Base-by-base conservation (phyloP, 306 rosid genomes). In the Ormosia emarginata region DNA sequence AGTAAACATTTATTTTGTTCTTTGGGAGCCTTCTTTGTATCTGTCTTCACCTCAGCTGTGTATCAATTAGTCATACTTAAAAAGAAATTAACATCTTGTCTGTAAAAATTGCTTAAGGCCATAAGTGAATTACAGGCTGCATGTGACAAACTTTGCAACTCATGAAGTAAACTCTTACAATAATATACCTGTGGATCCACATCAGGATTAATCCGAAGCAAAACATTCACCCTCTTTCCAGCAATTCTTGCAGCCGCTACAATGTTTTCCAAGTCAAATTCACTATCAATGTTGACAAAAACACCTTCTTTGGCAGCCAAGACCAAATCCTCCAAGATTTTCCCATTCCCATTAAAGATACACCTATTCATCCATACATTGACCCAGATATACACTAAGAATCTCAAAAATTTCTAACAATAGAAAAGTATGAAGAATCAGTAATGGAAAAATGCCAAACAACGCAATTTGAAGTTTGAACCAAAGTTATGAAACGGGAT, bases 301-400 rank as follows among this genome's bases (percentile, higher is more conserved):
- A 95, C 98, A 44, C 94, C 96, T 75, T 78, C 91, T 80, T 92
- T 83, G 10, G 98, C 94, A 69, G 97, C 99, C 58, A 93, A 85
- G 58, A 90, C 94, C 92, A 95, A 91, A 85, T 93, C 99, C 84
- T 93, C 97, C 85, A 95, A 83, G 68, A 95, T 49, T 66, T 95
- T 93, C 17, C 97, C 99, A 67, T 95, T 95, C 58, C 98, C 98
- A 70, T 95, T 95, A 71, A 95, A 93, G 79, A 95, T 88, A 67
- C 98, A 93, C 90, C 98, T 92, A 87, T 36, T n/a, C 75, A 76
- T 79, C 47, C 58, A 85, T 67, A 4, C 17, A 77, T 8, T 34
- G 34, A 76, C 18, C 24, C 55, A 75, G 15, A 77, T 72, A 11
- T 3, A 75, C 40, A 30, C 24, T 15, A 39, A 69, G 15, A 52